phyloP scores from a whole-genome alignment of 1,139 yeast species.

The Pichia sp. region DNA sequence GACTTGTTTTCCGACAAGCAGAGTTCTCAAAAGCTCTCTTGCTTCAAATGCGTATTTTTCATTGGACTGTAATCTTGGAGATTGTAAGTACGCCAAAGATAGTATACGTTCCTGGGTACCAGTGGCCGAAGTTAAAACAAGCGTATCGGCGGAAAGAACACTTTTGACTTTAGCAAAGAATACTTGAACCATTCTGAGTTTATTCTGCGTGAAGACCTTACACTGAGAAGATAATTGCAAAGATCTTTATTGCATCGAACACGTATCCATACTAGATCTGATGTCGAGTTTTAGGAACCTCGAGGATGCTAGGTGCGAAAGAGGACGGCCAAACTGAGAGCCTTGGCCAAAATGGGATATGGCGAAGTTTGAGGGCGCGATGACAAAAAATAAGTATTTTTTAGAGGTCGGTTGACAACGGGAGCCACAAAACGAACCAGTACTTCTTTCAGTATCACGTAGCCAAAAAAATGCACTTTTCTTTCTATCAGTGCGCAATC shows the following conservation, averaged over 20 bases:
- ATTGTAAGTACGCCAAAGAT: conserved; percentile 60
- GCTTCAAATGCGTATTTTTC: conserved; percentile 50
- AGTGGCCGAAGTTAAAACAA: conserved; percentile 57
- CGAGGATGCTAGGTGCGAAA: background rate
- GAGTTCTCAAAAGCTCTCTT: conserved; percentile 58
- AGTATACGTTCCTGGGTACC: conserved; percentile 48
- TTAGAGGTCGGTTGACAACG: too few relatives aligned
- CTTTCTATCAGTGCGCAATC: background rate
- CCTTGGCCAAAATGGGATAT: too few relatives aligned
- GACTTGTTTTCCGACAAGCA: conserved; percentile 65
- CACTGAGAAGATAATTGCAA: background rate
- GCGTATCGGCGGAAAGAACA: conserved; percentile 71
- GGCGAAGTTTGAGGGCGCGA: too few relatives aligned
- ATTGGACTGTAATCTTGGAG: conserved; percentile 39
- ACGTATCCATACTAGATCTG: background rate
- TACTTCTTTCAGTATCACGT: too few relatives aligned
- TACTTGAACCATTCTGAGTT: conserved; percentile 26
- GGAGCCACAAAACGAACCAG: too few relatives aligned
- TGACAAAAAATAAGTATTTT: too few relatives aligned
- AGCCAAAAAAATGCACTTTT: too few relatives aligned
- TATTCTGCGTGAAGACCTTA: background rate
- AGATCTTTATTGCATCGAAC: background rate
- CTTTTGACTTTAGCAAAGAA: conserved; percentile 62
- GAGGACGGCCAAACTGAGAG: background rate
- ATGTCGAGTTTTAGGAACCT: background rate